Evolutionary conservation across 1,284 basidiomycete genomes (phyloP), one percentile per base, ranked within the genome.

Genomic region (Sanghuangporus baumii): DNA sequence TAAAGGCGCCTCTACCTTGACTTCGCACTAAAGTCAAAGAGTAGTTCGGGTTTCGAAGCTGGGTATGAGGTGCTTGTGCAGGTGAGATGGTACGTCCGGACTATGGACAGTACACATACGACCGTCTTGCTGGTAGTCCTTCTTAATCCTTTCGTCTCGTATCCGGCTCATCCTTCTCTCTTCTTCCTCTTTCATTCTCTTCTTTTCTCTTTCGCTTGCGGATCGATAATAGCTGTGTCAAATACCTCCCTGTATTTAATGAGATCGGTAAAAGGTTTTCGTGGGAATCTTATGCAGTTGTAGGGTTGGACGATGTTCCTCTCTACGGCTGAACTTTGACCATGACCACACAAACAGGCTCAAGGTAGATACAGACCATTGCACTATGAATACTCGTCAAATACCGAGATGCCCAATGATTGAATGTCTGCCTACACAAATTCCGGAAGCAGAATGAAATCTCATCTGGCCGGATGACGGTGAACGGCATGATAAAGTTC

Each of bases 201-300:
- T 38, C 18, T 18, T 54, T 52, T 50, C 46, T 56, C 12, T 37
- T 26, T 50, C 43, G 36, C 43, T 56, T 61, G 26, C 20, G 57
- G 48, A 51, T 38, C 47, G 43, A 61, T 61, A 55, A 60, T 60
- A 34, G 50, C 47, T 61, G 60, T 61, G 51, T 61, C 43, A 38
- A 61, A 31, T 31, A 31, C 26, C 26, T 31, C 56, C 56, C 31
- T 52, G 60, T 61, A 61, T 61, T 56, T 61, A 55, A 37, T 55
- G 50, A 8, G 41, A 54, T 11, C n/a, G 26, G 26, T 31, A 31
- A 31, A 31, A 31, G 26, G 2, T 31, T 31, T 8, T 18, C 20
- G 34, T 20, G 26, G 5, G 55, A 14, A n/a, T 9, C 8, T 14
- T 46, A 1, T 7, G 16, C 16, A 7, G 43, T 3, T n/a, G 11